A percentile compares a stretch with the other conserved stretches of the same genome.
Evolutionary conservation across 768 basidiomycete genomes (phyloP).

Genomic region (Termitomyces sp.): DNA sequence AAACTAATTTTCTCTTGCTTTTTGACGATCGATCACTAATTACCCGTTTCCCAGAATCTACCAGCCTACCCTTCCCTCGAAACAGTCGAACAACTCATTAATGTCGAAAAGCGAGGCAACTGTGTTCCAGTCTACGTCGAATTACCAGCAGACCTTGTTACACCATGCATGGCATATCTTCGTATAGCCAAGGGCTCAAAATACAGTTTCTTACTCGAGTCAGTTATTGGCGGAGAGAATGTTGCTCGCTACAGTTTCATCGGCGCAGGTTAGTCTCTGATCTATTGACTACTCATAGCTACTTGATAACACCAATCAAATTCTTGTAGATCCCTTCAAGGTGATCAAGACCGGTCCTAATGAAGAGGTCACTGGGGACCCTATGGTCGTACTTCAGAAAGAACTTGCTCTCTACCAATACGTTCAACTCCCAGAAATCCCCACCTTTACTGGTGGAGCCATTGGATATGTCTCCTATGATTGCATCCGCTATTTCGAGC

Average conservation of each 20-base stretch:
- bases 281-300: neutral
- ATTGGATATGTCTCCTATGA: conserved; percentile 98
- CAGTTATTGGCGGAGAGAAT: conserved; percentile 86
- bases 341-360: conserved; percentile 84
- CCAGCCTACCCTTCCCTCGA: conserved; percentile 68
- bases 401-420: conserved; percentile 87
- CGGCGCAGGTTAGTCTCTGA: conserved; percentile 68
- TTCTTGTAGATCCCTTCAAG: conserved; percentile 82
- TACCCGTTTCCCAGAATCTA: conserved; percentile 45
- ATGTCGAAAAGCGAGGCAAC: conserved; percentile 83
- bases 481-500: conserved; percentile 95
- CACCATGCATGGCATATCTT: conserved; percentile 96
- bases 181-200: conserved; percentile 88
- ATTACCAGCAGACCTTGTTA: conserved; percentile 92
- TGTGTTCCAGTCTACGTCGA: conserved; percentile 91
- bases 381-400: conserved; percentile 77
- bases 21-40: neutral
- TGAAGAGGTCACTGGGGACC: conserved; percentile 84
- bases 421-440: conserved; percentile 86
- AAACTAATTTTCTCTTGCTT: neutral
- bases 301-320: neutral
- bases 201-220: conserved; percentile 94
- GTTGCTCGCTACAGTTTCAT: conserved; percentile 95
- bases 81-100: conserved; percentile 72
- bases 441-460: conserved; percentile 95